Evolutionary conservation across 306 rosid species (phyloP).

Genomic region (Cyclanthera cordifolia): DNA sequence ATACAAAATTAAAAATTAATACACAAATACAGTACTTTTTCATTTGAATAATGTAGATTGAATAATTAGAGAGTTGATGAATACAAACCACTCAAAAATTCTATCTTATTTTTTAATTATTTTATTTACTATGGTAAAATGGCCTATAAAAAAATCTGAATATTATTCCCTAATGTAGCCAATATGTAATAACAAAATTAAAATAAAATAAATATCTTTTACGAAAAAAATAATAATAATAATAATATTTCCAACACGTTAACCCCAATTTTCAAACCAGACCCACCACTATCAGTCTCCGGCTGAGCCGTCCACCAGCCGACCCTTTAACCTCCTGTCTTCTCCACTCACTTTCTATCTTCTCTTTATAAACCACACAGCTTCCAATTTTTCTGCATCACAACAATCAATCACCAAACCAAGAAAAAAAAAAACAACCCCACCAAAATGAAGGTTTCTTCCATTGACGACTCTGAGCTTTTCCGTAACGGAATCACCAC

Average conservation of each 20-base stretch:
- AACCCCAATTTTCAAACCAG: background rate
- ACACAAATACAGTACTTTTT: too few relatives aligned
- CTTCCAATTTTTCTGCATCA: background rate
- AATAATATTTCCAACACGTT: background rate
- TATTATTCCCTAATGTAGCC: too few relatives aligned
- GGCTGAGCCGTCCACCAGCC: background rate
- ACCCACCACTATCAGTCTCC: constrained; percentile 9
- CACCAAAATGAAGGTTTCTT: constrained; percentile 8
- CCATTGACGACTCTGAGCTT: constrained; percentile 8
- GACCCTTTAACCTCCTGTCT: constrained; percentile 3
- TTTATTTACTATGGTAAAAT: too few relatives aligned
- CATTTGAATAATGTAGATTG: too few relatives aligned
- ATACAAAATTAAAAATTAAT: too few relatives aligned
- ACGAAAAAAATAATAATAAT: background rate
- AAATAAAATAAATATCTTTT: background rate
- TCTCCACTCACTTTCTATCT: background rate
- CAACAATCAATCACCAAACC: too few relatives aligned
- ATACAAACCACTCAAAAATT: too few relatives aligned
- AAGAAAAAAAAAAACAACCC: too few relatives aligned
- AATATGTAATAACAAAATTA: too few relatives aligned
- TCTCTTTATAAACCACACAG: background rate
- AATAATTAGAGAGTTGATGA: too few relatives aligned
- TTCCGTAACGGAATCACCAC: constrained; percentile 22
- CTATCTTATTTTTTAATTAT: too few relatives aligned
- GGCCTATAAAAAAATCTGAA: too few relatives aligned